phyloP scores from a whole-genome alignment of 1,284 basidiomycete species.

The Athelia sp. region DNA sequence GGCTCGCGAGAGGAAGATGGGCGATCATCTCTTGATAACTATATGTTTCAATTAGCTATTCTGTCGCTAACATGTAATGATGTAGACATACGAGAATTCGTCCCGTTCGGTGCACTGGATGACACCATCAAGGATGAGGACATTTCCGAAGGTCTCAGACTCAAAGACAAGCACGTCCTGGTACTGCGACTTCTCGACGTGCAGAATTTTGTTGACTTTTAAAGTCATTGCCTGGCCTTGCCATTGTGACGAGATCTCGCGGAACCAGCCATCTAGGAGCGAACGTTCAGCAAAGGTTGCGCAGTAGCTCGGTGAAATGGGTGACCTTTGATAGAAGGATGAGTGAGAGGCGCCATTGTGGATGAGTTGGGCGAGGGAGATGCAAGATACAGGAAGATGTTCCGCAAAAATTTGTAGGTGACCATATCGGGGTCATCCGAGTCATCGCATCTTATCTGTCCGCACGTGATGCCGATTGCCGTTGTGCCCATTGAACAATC shows the following conservation, averaged over 20 bases:
- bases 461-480: background rate
- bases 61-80: background rate
- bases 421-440: background rate
- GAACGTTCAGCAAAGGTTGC: background rate
- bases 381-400: background rate
- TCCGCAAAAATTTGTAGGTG: background rate
- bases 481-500: background rate
- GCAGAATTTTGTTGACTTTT: slow-evolving; percentile 93
- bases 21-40: slow-evolving; percentile 99
- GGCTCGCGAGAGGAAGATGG: slow-evolving; percentile 90
- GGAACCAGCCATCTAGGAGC: slow-evolving; percentile 89
- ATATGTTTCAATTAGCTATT: slow-evolving; percentile 4
- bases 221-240: slow-evolving; percentile 95
- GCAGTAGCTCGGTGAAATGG: background rate
- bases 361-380: background rate
- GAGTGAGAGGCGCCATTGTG: slow-evolving; percentile 31
- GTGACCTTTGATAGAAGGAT: slow-evolving; percentile 32
- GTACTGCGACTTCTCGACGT: slow-evolving; percentile 89
- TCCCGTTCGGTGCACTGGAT: slow-evolving; percentile 98
- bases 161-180: slow-evolving; percentile 97
- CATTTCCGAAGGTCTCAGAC: slow-evolving; percentile 93
- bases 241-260: slow-evolving; percentile 96
- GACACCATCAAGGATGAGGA: slow-evolving; percentile 93
- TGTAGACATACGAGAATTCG: slow-evolving; percentile 86
- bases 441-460: background rate